Base-by-base conservation (phyloP, 2,329 filamentous ascomycete genomes). In the Aspergillus oerlinghausenensis region DNA sequence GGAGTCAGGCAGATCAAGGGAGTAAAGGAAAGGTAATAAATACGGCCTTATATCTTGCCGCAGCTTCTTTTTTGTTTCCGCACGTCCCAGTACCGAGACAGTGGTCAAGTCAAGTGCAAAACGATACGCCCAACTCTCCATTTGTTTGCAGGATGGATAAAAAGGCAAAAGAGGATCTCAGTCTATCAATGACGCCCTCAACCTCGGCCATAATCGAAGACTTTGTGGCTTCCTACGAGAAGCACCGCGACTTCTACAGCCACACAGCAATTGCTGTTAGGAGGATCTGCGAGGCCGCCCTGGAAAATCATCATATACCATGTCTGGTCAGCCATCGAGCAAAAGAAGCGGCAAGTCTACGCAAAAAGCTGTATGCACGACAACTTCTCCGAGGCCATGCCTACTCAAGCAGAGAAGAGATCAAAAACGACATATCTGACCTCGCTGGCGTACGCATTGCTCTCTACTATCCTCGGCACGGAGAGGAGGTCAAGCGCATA, bases 371-470 rank as follows among this genome's bases (percentile, higher is more conserved):
- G 9, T 29, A 43, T 26, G 21, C 49, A 23, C 45, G 54, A 28
- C 26, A 51, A 19, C 28, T 49, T 9, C 25, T 9, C 11, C 50
- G 56, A 2, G 14, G 21, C 4, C 19, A 21, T 3, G 45, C 19
- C 10, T 58, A 56, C 42, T 6, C 38, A 42, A 25, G 21, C 38
- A 29, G 42, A 23, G 52, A 55, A 9, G 57, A 57, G 3, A 60
- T 63, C 26, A 28, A 42, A 47, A 26, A 50, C n/a, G 57, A 59
- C 19, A 55, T 63, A 10, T 43, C 42, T 19, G 60, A 63, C 32
- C 43, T 61, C 7, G 55, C 55, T 11, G 56, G 59, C 5, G 59
- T 63, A 17, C 57, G 57, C 1, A 58, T 63, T 25, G 40, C 40
- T 21, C 25, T 61, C 5, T 56, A 57, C 32, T 55, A 52, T 17